A percentile compares a stretch with the other conserved stretches of the same genome.
Conservation (phyloP, 306 rosid genomes). For the Dalbergia cochinchinensis region DNA sequence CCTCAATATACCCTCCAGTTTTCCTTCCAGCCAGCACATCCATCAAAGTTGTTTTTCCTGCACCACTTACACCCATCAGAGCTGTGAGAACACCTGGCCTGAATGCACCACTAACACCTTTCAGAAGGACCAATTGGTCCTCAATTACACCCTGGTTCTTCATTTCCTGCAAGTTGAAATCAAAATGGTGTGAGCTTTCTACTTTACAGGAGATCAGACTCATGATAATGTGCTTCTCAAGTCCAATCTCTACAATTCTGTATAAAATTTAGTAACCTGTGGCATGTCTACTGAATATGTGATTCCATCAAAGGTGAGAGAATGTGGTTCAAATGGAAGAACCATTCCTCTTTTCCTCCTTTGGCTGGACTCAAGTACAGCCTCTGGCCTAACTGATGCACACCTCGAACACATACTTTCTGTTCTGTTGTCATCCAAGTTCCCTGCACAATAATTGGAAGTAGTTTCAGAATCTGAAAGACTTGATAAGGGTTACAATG, state of each 20-base stretch:
- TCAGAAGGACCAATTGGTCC: constrained; percentile 68
- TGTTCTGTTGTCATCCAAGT: constrained; percentile 11
- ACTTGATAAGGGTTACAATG: background rate
- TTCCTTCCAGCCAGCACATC: constrained; percentile 86
- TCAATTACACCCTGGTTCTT: constrained; percentile 62
- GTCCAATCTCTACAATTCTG: background rate
- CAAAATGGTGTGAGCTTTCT: background rate
- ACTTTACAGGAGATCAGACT: background rate
- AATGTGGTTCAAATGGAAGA: constrained; percentile 84
- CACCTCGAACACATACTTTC: constrained; percentile 21
- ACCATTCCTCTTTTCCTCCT: constrained; percentile 67
- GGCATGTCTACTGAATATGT: constrained; percentile 84
- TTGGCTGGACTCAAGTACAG: constrained; percentile 24
- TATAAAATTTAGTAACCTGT: constrained; percentile 46
- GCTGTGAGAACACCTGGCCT: constrained; percentile 89
- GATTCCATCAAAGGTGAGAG: constrained; percentile 68
- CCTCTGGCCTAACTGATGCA: constrained; percentile 26
- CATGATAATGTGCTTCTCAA: background rate
- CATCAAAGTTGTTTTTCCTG: constrained; percentile 87
- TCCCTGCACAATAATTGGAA: constrained; percentile 43
- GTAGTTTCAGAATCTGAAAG: background rate
- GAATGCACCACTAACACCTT: constrained; percentile 70
- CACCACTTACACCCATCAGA: constrained; percentile 90
- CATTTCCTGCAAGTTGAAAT: constrained; percentile 65
- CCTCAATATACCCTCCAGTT: constrained; percentile 83